Evolutionary conservation across 2,329 filamentous ascomycete species (phyloP), one percentile per base, ranked within the genome.

Genomic region (Beauveria caledonica): DNA sequence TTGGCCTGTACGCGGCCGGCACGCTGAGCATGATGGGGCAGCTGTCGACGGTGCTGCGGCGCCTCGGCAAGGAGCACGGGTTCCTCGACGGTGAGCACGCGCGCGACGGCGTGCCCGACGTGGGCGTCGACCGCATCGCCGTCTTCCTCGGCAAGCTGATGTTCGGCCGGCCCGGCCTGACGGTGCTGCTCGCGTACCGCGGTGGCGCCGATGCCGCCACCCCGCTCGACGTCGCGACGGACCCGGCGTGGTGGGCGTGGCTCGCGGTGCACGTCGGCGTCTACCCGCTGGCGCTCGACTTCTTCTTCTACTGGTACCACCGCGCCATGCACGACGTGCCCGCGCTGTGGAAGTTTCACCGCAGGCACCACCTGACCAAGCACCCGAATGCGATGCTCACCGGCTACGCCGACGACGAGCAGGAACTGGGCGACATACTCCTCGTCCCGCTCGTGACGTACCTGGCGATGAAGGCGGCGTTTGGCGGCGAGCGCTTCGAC

Each of bases 301-400:
- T 74, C 51, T 77, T 71, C 69, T 74, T 73, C 64, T 74, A 74
- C 66, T 68, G 71, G 68, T 76, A 76, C 60, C 74, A 76, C 64
- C 71, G 75, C 3, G 46, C 68, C 19, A 76, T 76, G 73, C 75
- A 77, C 63, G 75, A 77, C 49, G 58, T 72, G 19, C 64, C 66
- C 23, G 61, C 56, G 1, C 69, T 77, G 15, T 77, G 75, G 75
- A 53, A 49, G 33, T 63, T 60, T 58, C 76, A 78, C 67, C 72
- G 75, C 53, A 77, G 73, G 0, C 76, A 78, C 60, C 76, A 78
- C 63, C 66, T 77, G 3, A 77, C 74, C 49, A 77, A 77, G 62
- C 75, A 77, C 60, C 75, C 75, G 3, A 76, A 59, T 50, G 10
- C 74, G 5, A 67, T 77, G 0, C 66, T 78, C 0, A 71, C 73